Evolutionary conservation across 345 rosid genomes (phyloP), one percentile per base, ranked within the genome.

Genomic region (Eucalyptus victrix): DNA sequence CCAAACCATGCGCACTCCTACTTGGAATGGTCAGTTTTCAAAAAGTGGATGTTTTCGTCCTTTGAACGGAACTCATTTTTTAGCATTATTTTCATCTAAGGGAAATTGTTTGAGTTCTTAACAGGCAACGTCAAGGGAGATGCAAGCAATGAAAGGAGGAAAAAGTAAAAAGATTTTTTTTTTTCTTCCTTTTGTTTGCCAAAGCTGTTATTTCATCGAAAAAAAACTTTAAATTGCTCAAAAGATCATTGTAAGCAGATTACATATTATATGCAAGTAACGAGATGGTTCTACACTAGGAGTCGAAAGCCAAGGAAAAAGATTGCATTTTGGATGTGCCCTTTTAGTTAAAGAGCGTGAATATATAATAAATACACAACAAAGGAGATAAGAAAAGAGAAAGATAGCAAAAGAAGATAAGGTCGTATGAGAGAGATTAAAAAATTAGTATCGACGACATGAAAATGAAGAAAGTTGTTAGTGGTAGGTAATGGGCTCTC

Each of bases 1-100:
- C 6, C 16, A 0, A 1, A 49, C 1, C 16, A 49, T 49, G 6
- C 50, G 5, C 50, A 49, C 6, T 6, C 1, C 6, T 49, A 62
- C 37, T 58, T 28, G 7, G 32, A 5, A 0, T 60, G 8, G 32
- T 28, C 1, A 60, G 8, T 60, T 60, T 60, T 60, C 67, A 60
- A 60, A 26, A 60, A 28, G n/a, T 60, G 67, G 32, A 56, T 28
- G n/a, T 8, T 60, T 28, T 12, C 67, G n/a, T 6, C n/a, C 67
- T 60, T 28, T 26, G 67, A 60, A 28, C 8, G 8, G 1, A 60
- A 60, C n/a, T 60, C 67, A 12, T 5, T 7, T 26, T 60, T 26
- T 60, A 28, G 67, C 67, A 60, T 60, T 60, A 60, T 60, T 28
- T 28, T 28, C 69, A 60, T 26, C 69, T 12, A 60, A 2, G 17